phyloP scores from a whole-genome alignment of 352 stramenopile genomes.

The Thalassiosira delicatula region DNA sequence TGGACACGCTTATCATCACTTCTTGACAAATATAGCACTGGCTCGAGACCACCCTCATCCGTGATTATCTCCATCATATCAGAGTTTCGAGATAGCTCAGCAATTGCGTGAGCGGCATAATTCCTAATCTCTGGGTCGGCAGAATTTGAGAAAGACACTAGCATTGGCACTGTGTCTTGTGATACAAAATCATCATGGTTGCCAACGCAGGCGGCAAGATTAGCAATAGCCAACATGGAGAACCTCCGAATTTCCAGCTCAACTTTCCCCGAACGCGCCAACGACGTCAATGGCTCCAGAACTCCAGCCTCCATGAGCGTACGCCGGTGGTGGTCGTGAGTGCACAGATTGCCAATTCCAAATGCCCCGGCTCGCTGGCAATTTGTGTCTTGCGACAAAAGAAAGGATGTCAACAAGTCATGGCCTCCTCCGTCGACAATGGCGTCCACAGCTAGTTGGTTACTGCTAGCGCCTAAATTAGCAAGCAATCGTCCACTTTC shows the following conservation, averaged over 20 bases:
- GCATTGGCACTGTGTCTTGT: conserved; percentile 91
- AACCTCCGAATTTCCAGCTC: conserved; percentile 95
- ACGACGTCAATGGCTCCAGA: conserved; percentile 94
- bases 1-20: conserved; percentile 92
- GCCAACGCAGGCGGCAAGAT: conserved; percentile 91
- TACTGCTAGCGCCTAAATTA: conserved; percentile 90
- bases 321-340: conserved; percentile 87
- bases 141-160: conserved; percentile 94
- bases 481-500: conserved; percentile 89
- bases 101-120: conserved; percentile 93
- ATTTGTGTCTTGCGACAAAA: conserved; percentile 92
- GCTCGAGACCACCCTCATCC: conserved; percentile 93
- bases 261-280: conserved; percentile 92
- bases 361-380: conserved; percentile 92
- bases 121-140: conserved; percentile 92
- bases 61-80: conserved; percentile 93
- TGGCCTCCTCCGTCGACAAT: conserved; percentile 92
- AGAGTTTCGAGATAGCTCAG: conserved; percentile 94
- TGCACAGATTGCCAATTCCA: conserved; percentile 94
- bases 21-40: conserved; percentile 93
- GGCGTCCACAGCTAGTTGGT: conserved; percentile 87
- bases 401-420: conserved; percentile 93
- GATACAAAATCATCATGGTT: conserved; percentile 93
- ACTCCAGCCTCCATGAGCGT: conserved; percentile 91
- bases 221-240: conserved; percentile 91